Base-by-base conservation (phyloP, 1,284 basidiomycete species). In the Pholiota adiposa region DNA sequence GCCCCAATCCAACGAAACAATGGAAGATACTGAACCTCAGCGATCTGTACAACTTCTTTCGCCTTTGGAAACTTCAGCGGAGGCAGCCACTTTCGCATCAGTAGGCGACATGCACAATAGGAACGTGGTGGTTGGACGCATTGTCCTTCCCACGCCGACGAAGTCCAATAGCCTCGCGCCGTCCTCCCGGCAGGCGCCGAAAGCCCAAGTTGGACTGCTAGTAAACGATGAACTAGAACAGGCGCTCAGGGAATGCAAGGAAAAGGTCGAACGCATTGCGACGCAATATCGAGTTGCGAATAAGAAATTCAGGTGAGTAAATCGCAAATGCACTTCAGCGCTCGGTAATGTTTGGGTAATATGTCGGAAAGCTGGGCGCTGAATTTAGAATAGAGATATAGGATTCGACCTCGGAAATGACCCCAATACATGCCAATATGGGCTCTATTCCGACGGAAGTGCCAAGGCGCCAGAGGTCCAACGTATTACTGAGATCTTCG, bases 331-430 rank as follows among this genome's bases (percentile, higher is more conserved):
- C 11, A 12, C 56, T 14, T 18, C 29, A 19, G 1, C 21, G 6
- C 21, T 40, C 14, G 2, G 11, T 18, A 29, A 12, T 14, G 25
- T 33, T 33, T 25, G 16, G 23, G n/a, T n/a, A n/a, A n/a, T n/a
- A n/a, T n/a, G n/a, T n/a, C n/a, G n/a, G n/a, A n/a, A n/a, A n/a
- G n/a, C n/a, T n/a, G n/a, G 27, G 11, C 2, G 33, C 52, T 44
- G 14, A 29, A n/a, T n/a, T 29, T 16, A 29, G 29, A 23, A 18
- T 36, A 80, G 80, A 60, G 80, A 83, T 63, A 69, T 77, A 44
- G 79, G 80, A 63, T 83, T 80, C 57, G 79, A 82, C 63, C 67
- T 82, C 0, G 76, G 76, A 43, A 75, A 76, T 23, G 76, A 80
- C 56, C 48, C 52, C 27, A 56, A 69, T 2, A 64, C 66, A n/a